phyloP scores from a whole-genome alignment of 1,284 basidiomycete species.

The Moesziomyces parantarcticus region DNA sequence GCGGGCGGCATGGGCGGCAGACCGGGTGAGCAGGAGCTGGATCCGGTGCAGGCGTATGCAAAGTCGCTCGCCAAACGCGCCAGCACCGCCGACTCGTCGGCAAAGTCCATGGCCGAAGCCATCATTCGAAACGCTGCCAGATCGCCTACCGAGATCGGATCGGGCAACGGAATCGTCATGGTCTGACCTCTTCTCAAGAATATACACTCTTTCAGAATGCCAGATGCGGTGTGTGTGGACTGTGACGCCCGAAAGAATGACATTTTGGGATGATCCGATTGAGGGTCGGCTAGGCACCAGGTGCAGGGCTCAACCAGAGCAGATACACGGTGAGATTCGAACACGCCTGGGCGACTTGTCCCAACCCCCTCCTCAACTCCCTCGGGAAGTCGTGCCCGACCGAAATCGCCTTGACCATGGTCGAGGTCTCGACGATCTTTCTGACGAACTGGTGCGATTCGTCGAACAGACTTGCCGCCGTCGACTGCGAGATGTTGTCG shows the following conservation, averaged over 20 bases:
- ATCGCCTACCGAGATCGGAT: constrained; percentile 50
- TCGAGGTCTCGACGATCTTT: constrained; percentile 59
- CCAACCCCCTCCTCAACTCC: constrained; percentile 50
- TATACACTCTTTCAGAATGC: too few species aligned
- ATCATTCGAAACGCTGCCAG: constrained; percentile 21
- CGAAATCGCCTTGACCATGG: constrained; percentile 53
- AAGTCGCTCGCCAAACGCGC: constrained; percentile 15
- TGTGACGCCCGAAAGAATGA: too few species aligned
- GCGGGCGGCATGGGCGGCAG: constrained; percentile 63
- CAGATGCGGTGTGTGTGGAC: too few species aligned
- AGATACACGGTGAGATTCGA: constrained; percentile 59
- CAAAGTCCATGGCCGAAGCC: constrained; percentile 24
- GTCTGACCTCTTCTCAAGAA: constrained; percentile 31
- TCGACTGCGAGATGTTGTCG: constrained; percentile 30
- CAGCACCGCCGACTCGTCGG: not conserved
- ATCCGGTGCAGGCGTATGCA: constrained; percentile 51
- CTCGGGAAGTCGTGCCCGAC: constrained; percentile 50
- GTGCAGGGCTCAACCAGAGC: constrained; percentile 47
- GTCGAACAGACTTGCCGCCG: constrained; percentile 48
- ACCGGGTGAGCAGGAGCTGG: constrained; percentile 59
- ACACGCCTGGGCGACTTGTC: constrained; percentile 57
- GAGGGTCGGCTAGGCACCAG: constrained; percentile 9
- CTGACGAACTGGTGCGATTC: constrained; percentile 56
- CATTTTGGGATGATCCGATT: not conserved
- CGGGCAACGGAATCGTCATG: constrained; percentile 65